Conservation (phyloP, 2,329 filamentous ascomycete species). For the Chaetomium sp. region DNA sequence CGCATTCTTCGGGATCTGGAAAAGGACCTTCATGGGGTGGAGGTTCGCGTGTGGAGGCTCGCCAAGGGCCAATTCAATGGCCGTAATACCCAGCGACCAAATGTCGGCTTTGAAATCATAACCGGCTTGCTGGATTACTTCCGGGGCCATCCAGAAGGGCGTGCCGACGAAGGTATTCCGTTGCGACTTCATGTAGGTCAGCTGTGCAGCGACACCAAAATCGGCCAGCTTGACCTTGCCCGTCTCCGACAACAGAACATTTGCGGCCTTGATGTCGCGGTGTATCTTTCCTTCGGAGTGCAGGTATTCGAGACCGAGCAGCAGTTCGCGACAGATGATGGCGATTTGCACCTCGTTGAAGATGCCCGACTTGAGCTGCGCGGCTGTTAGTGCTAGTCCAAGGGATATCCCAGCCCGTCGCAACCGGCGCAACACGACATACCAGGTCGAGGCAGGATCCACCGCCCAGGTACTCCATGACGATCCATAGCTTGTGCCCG, state of each 20-base stretch:
- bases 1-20: constrained; percentile 85
- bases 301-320: constrained; percentile 88
- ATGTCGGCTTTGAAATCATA: constrained; percentile 90
- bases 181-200: constrained; percentile 97
- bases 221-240: constrained; percentile 96
- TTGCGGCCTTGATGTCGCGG: constrained; percentile 94
- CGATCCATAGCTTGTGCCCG: constrained; percentile 97
- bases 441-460: constrained; percentile 94
- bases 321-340: constrained; percentile 88
- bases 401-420: not conserved
- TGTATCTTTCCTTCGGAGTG: constrained; percentile 95
- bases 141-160: constrained; percentile 95
- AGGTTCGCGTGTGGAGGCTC: constrained; percentile 85
- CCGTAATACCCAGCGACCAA: constrained; percentile 90
- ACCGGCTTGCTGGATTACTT: constrained; percentile 85
- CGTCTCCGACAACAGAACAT: constrained; percentile 85
- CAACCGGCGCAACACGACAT: constrained; percentile 38
- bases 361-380: constrained; percentile 81
- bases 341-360: constrained; percentile 91
- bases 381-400: constrained; percentile 38
- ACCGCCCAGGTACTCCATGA: constrained; percentile 97
- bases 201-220: constrained; percentile 93
- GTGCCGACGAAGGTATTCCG: constrained; percentile 97
- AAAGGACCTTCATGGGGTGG: constrained; percentile 92
- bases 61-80: constrained; percentile 84